Evolutionary conservation across 768 basidiomycete species (phyloP), one percentile per base, ranked within the genome.

Genomic region (Mycena epipterygia): DNA sequence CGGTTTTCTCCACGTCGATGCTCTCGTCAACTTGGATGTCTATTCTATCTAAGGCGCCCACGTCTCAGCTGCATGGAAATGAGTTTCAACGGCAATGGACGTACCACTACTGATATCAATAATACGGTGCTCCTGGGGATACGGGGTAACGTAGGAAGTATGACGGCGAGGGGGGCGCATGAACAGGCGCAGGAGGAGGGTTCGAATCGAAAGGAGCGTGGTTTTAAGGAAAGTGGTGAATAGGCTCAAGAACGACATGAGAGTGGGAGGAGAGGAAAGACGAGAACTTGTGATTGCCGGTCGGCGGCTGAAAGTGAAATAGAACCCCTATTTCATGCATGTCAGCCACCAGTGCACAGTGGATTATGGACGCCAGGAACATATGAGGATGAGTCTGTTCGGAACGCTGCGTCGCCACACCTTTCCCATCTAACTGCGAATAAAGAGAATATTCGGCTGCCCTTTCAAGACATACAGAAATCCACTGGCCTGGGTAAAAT

Each of bases 181-280:
- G 53, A 68, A 72, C 21, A 46, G 35, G 55, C 62, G 56, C 49
- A 68, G 49, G 21, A 60, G 44, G 62, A 64, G 61, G 11, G 56
- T 19, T 23, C 30, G 49, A n/a, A 72, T 64, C 19, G 55, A 72
- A 68, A 72, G 21, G 66, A 68, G 62, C 56, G 71, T 72, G 67
- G 55, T 51, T 30, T 37, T 64, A 72, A 68, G 49, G 71, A 68
- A 61, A 9, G 71, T 68, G 52, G 30, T 21, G 61, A 67, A 27
- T 60, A 58, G 35, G 41, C 48, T 53, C 33, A 44, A 39, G 49
- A 67, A 11, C 11, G 66, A 49, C 60, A 60, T 64, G 61, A n/a
- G 29, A 13, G 62, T 29, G 5, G 21, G 17, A 39, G 29, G 23
- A 39, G 53, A 51, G 42, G 16, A 56, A 41, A 48, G 35, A 51